phyloP scores from a whole-genome alignment of 2,329 filamentous ascomycete species.

The Microdochium paspali region DNA sequence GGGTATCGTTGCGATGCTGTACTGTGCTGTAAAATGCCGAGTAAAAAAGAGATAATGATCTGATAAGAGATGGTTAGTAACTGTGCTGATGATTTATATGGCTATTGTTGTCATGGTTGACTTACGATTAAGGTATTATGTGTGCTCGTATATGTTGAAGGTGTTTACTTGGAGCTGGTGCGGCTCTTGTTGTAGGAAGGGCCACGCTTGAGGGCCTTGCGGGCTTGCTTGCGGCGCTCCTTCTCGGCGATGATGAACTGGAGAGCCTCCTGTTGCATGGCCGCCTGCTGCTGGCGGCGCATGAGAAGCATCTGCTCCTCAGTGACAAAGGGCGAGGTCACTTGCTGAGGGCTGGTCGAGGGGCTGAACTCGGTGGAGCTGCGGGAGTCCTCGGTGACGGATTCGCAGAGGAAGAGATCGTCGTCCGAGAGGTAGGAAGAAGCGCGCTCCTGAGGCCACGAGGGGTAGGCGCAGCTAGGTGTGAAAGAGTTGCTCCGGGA shows the following conservation, averaged over 20 bases:
- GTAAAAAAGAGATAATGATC: not conserved
- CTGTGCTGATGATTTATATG: not conserved
- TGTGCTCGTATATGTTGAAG: not conserved
- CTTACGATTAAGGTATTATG: not conserved
- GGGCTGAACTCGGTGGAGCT: constrained; percentile 26
- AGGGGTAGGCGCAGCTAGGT: constrained; percentile 30
- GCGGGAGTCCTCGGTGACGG: constrained; percentile 29
- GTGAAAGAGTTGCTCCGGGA: constrained; percentile 15
- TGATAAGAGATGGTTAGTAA: not conserved
- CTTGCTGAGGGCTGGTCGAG: constrained; percentile 27
- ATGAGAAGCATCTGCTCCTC: constrained; percentile 39
- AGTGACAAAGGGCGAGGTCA: constrained; percentile 29
- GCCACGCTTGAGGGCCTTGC: constrained; percentile 13
- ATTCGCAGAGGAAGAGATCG: constrained; percentile 45
- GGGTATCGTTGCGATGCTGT: not conserved
- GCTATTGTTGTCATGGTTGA: not conserved
- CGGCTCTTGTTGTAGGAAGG: not conserved
- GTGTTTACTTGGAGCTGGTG: not conserved
- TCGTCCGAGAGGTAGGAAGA: constrained; percentile 54
- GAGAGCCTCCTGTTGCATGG: constrained; percentile 42
- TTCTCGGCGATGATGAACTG: constrained; percentile 42
- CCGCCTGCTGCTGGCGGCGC: constrained; percentile 36
- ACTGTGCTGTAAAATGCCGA: not conserved
- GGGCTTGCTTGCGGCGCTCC: constrained; percentile 40
- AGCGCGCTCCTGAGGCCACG: constrained; percentile 35